A percentile compares a stretch with the other conserved stretches of the same genome.
phyloP scores from a whole-genome alignment of 139 green algal genomes.

The Closterium sp. region DNA sequence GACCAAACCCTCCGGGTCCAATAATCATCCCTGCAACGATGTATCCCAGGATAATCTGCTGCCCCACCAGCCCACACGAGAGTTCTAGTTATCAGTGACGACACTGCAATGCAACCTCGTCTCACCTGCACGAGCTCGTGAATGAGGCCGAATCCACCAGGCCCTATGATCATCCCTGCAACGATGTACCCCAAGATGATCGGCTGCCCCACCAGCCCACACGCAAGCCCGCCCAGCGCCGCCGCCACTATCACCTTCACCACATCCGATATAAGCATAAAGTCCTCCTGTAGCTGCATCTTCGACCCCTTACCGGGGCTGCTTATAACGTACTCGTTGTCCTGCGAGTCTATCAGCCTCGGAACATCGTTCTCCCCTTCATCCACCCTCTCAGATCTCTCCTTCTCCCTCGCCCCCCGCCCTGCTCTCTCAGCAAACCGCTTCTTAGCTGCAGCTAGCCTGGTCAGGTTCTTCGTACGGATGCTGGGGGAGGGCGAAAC shows the following conservation, averaged over 20 bases:
- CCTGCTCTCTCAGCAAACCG: not conserved
- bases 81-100: no score
- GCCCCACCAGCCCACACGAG: no score
- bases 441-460: not conserved
- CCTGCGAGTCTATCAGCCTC: constrained; percentile 89
- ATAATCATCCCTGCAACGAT: no score
- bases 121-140: constrained; percentile 82
- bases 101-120: not conserved
- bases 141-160: constrained; percentile 80
- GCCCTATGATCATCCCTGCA: constrained; percentile 84
- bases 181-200: constrained; percentile 84
- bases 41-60: no score
- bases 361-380: constrained; percentile 72
- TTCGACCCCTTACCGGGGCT: constrained; percentile 71
- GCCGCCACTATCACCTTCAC: constrained; percentile 59
- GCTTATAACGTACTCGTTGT: constrained; percentile 98
- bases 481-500: not conserved
- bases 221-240: constrained; percentile 67
- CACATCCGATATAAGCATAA: constrained; percentile 82
- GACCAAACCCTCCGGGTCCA: no score
- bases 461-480: not conserved
- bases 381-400: not conserved
- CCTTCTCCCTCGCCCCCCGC: not conserved
- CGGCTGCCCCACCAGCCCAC: constrained; percentile 81
- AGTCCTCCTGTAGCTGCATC: constrained; percentile 85